Conservation (phyloP, 2,329 filamentous ascomycete genomes). For the Septoria linicola region DNA sequence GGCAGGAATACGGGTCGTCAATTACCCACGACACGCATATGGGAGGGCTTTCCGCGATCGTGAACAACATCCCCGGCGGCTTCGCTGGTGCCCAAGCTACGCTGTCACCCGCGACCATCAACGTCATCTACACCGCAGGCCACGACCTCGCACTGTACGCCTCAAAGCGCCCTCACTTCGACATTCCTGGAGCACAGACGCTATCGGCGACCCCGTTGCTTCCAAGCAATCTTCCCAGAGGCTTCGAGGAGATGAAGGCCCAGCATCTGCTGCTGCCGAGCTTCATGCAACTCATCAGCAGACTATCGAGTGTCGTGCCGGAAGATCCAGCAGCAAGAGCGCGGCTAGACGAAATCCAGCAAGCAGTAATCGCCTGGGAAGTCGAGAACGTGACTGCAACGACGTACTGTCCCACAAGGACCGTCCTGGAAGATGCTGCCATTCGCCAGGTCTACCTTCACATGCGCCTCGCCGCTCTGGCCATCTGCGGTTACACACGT, state of each 20-base stretch:
- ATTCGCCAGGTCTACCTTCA: slow-evolving; percentile 19
- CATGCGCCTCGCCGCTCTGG: slow-evolving; percentile 23
- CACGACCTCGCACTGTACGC: slow-evolving; percentile 24
- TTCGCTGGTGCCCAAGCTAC: slow-evolving; percentile 15
- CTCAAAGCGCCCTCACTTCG: slow-evolving; percentile 19
- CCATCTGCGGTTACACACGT: slow-evolving; percentile 20
- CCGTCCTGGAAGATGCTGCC: slow-evolving; percentile 21
- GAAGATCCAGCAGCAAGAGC: slow-evolving; percentile 11
- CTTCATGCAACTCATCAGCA: slow-evolving; percentile 17
- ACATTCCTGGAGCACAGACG: background rate
- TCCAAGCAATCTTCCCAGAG: slow-evolving; percentile 13
- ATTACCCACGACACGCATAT: slow-evolving; percentile 27
- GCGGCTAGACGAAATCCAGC: slow-evolving; percentile 15
- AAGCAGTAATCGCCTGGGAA: slow-evolving; percentile 17
- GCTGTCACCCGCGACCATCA: slow-evolving; percentile 15
- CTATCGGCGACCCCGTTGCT: background rate
- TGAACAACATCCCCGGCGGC: slow-evolving; percentile 24
- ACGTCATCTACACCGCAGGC: slow-evolving; percentile 20
- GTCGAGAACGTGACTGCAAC: slow-evolving; percentile 6
- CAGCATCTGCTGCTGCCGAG: slow-evolving; percentile 21
- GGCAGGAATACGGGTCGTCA: slow-evolving; percentile 24
- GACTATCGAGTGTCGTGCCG: slow-evolving; percentile 8
- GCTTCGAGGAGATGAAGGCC: slow-evolving; percentile 13
- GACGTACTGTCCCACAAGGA: slow-evolving; percentile 22
- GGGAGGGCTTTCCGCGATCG: slow-evolving; percentile 23